Base-by-base conservation (phyloP, 208 protist species). In the Leishmania major region DNA sequence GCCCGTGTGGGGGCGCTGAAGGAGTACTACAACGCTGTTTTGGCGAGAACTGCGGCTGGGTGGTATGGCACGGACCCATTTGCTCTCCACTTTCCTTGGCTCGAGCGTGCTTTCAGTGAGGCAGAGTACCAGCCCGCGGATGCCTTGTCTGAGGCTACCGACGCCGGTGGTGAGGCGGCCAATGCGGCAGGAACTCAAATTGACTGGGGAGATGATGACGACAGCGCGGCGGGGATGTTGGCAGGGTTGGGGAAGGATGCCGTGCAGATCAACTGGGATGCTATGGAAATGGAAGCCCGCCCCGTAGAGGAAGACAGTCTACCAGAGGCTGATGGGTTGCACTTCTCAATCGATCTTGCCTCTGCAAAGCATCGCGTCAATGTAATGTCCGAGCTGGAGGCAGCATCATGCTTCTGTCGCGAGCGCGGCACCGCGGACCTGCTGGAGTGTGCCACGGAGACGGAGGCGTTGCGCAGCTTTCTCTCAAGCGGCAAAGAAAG, bases 161-260 rank as follows among this genome's bases (percentile, higher is more conserved):
- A 51, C 22, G 66, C 31, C 6, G 66, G 10, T 6, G 81, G 25
- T 1, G 82, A 59, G 28, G 66, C 70, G 45, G 70, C 45, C 31
- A 66, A 82, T 31, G 84, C 55, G 15, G 67, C 59, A 0, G 88
- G 47, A n/a, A 78, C 89, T 17, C 83, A 85, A 40, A 96, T 96
- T 79, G 90, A 93, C 80, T 96, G 92, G 92, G 92, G 91, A 25
- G 92, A 96, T 57, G 74, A 80, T 25, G 75, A 53, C n/a, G 83
- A 81, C 40, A 70, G n/a, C 17, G 40, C 74, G 1, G 80, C 17
- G 8, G 80, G 43, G 13, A 45, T 64, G 3, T 66, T 75, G 0
- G 64, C 60, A 22, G 78, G 69, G 31, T 71, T 45, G 60, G 51
- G 40, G 4, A 79, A 75, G 74, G 37, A 75, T 3, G 45, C 37